Evolutionary conservation across 225 moss, liverwort and hornwort species (phyloP).

Genomic region (Pseudisothecium myosuroides): DNA sequence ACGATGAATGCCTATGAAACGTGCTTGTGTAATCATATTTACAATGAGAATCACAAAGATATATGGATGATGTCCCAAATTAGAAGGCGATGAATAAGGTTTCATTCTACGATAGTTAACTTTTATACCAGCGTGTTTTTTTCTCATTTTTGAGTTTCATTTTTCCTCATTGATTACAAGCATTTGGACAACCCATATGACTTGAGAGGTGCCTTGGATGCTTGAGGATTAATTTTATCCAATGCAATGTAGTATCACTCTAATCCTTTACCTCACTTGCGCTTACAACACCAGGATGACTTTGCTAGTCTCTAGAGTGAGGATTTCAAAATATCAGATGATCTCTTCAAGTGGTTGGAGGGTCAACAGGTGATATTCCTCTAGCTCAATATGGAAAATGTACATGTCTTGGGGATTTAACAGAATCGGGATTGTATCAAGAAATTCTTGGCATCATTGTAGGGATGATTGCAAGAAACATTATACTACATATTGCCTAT

Average conservation of each 20-base stretch:
- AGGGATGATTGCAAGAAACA: background rate
- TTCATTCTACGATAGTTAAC: background rate
- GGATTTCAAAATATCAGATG: background rate
- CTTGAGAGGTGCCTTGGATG: too few species aligned
- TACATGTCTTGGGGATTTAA: background rate
- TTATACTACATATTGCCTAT: too few species aligned
- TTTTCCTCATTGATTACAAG: background rate
- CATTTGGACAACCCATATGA: background rate
- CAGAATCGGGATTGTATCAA: background rate
- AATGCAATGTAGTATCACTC: too few species aligned
- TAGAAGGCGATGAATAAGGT: too few species aligned
- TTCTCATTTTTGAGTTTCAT: background rate
- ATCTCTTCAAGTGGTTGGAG: rapidly evolving
- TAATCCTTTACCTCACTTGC: background rate
- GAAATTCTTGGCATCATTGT: background rate
- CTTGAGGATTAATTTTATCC: background rate
- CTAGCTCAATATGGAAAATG: too few species aligned
- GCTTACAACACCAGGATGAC: rapidly evolving
- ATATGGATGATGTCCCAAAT: background rate
- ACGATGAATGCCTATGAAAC: background rate
- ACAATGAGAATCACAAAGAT: background rate
- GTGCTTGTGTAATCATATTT: background rate
- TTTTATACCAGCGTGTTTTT: background rate
- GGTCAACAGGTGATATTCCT: rapidly evolving
- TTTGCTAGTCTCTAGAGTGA: rapidly evolving